A percentile compares a stretch with the other conserved stretches of the same genome.
phyloP scores from a whole-genome alignment of 371 early-diverging fungal genomes.

The Lichtheimia hyalospora region DNA sequence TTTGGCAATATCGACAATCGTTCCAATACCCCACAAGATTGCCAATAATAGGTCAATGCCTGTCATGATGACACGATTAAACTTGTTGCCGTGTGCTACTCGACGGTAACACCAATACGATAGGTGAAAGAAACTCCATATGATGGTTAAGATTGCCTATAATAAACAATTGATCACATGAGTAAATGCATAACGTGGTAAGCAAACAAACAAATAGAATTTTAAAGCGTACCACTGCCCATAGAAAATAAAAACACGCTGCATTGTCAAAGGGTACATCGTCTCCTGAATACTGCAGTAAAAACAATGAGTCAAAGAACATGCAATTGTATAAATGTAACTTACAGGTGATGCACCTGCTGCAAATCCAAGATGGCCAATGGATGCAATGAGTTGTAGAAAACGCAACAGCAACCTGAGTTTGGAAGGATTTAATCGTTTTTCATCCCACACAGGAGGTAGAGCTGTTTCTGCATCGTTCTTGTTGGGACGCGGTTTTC shows the following conservation, averaged over 20 bases:
- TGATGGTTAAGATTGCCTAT: conserved; percentile 49
- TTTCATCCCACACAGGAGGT: conserved; percentile 23
- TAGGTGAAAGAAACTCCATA: conserved; percentile 48
- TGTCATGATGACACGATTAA: conserved; percentile 49
- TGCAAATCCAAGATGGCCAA: conserved; percentile 52
- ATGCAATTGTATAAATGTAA: neutral
- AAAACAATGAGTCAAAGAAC: neutral
- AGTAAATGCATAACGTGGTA: neutral
- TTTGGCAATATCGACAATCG: conserved; percentile 55
- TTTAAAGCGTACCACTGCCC: conserved; percentile 40
- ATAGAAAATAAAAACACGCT: conserved; percentile 45
- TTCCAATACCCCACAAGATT: conserved; percentile 54
- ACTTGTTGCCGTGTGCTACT: conserved; percentile 39
- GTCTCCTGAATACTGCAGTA: conserved; percentile 28
- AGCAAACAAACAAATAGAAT: conserved; percentile 13
- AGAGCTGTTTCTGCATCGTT: conserved; percentile 18
- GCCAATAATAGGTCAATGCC: conserved; percentile 52
- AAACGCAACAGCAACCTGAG: conserved; percentile 35
- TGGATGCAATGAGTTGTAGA: conserved; percentile 31
- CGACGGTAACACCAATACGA: conserved; percentile 46
- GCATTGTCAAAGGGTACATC: conserved; percentile 34
- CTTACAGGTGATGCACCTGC: conserved; percentile 54
- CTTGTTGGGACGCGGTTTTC: conserved; percentile 21
- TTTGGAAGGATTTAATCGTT: conserved; percentile 27
- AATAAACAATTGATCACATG: conserved; percentile 4